Evolutionary conservation across 2,329 filamentous ascomycete species (phyloP), one percentile per base, ranked within the genome.

Genomic region (Diaporthe eres): DNA sequence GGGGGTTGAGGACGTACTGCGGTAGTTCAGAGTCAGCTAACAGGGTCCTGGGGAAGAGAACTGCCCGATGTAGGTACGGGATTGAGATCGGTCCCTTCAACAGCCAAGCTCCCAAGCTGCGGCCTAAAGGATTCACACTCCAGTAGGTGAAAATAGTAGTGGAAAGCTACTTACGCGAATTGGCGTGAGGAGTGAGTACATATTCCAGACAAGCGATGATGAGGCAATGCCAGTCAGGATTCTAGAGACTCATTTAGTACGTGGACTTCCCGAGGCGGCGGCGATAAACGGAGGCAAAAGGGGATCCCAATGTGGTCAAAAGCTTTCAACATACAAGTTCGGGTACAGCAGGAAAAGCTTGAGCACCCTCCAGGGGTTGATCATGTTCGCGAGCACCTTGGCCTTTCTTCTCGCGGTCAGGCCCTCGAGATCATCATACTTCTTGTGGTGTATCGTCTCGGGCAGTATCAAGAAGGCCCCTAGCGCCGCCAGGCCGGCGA

Each of bases 121-220:
- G n/a, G 15, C 28, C 4, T 53, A 6, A 28, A 1, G 12, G 12
- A 2, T 10, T 9, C 15, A 31, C 2, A 2, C 47, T 25, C 7
- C 19, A 37, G 7, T 19, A 2, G 28, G 2, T 37, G 19, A 10
- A 31, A 31, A 17, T 1, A 55, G 10, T 22, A 22, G 28, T 5
- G 13, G 7, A 25, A 42, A 42, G 13, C 8, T 28, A 34, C 65
- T 70, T 70, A 70, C 65, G 37, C 92, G 90, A 76, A 94, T 94
- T 0, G 90, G 91, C 0, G 92, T 94, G 10, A 94, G 86, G 0
- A 94, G 87, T 4, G 88, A 88, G 82, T 94, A 94, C 85, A 94
- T 93, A 82, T 94, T 94, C 91, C 92, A 94, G 19, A 94, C 89
- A 0, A 94, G 85, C 25, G 88, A 86, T 2, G 88, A 90, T 17